phyloP scores from a whole-genome alignment of 768 basidiomycete species.

The Kwoniella botswanensis region DNA sequence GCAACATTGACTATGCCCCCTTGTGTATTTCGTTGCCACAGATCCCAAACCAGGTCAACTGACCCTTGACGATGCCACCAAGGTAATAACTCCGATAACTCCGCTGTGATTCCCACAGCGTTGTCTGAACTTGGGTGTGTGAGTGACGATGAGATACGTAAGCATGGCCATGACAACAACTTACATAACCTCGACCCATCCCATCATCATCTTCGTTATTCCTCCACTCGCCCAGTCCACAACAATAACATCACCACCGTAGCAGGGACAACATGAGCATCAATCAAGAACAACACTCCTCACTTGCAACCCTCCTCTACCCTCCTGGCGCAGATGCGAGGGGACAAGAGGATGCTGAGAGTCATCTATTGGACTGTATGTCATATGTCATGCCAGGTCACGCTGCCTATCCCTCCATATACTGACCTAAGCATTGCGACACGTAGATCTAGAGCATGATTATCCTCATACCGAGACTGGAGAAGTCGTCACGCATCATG shows the following conservation, averaged over 20 bases:
- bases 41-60: not conserved
- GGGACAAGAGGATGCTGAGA: slow-evolving; percentile 9
- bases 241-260: not conserved
- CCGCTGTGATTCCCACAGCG: not conserved
- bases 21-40: not conserved
- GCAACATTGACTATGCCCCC: not conserved
- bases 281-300: slow-evolving; percentile 15
- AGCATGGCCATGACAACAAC: slow-evolving; percentile 5
- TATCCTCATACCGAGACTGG: slow-evolving; percentile 16
- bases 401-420: no score
- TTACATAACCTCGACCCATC: slow-evolving; percentile 28
- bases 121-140: not conserved
- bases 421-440: not conserved
- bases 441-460: slow-evolving; percentile 19
- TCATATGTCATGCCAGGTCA: not conserved
- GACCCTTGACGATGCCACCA: not conserved
- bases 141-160: slow-evolving; percentile 18
- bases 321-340: slow-evolving; percentile 7
- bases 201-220: not conserved
- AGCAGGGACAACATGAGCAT: not conserved
- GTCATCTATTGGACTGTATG: slow-evolving; percentile 26
- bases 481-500: slow-evolving; percentile 1
- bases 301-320: slow-evolving; percentile 17
- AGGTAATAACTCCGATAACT: not conserved
- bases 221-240: slow-evolving; percentile 26